These are phyloP conservation scores for Schwanniomyces polymorphus DNA, from an alignment of 805 yeast genomes.

Conservation along the genomic window DNA sequence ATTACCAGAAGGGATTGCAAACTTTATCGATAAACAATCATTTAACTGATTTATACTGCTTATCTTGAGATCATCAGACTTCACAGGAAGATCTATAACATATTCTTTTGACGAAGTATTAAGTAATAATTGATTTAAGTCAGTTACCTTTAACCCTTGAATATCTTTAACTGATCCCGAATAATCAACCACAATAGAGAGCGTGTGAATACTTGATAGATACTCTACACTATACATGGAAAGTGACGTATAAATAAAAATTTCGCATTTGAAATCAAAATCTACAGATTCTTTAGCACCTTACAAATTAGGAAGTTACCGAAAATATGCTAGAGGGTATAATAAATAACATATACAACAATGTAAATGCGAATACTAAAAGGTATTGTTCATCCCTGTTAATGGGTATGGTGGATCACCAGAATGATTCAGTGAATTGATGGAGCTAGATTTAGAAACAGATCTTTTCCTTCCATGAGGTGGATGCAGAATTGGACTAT, in stretches of 20 bases:
- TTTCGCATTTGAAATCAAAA: not conserved
- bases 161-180: slow-evolving; percentile 7
- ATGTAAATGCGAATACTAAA: not conserved
- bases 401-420: not conserved
- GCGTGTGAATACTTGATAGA: slow-evolving; percentile 20
- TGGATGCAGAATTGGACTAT: not conserved
- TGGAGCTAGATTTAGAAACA: not conserved
- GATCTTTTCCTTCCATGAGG: not conserved
- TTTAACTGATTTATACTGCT: slow-evolving; percentile 1
- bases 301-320: not conserved
- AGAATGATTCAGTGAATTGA: not conserved
- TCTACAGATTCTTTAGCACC: not conserved
- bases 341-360: not conserved
- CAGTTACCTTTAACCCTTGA: slow-evolving; percentile 5
- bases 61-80: not conserved
- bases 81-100: not conserved
- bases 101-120: not conserved
- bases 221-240: slow-evolving; percentile 22
- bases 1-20: not conserved
- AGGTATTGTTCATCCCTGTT: not conserved
- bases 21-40: slow-evolving; percentile 3
- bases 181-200: slow-evolving; percentile 12
- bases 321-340: not conserved
- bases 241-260: not conserved
- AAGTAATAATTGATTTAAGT: not conserved